Conservation (phyloP, 2,329 filamentous ascomycete species). For the Aspergillus quadricinctus region DNA sequence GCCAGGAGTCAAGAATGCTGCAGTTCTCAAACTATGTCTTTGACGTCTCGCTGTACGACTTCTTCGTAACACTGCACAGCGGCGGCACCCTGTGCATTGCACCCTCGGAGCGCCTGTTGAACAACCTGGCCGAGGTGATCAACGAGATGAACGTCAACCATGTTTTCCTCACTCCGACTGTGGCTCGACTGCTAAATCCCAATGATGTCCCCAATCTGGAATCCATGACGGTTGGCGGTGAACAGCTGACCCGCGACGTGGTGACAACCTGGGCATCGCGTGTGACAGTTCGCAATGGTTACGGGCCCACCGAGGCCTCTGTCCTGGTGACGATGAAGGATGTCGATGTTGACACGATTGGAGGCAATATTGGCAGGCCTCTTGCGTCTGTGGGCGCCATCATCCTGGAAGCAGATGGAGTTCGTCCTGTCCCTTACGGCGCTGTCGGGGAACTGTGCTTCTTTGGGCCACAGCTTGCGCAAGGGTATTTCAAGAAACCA, state of each 20-base stretch:
- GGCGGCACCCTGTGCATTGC: conserved; percentile 6
- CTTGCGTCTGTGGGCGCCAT: conserved; percentile 7
- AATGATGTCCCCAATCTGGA: conserved; percentile 8
- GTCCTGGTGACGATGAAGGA: conserved; percentile 7
- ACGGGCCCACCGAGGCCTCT: conserved; percentile 16
- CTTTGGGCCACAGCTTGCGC: conserved; percentile 10
- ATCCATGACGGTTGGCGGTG: conserved; percentile 7
- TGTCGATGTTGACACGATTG: conserved; percentile 3
- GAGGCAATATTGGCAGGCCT: conserved; percentile 11
- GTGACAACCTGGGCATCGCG: conserved; percentile 7
- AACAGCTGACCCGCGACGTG: conserved; percentile 10
- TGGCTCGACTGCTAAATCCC: conserved; percentile 7
- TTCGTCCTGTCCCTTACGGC: conserved; percentile 9
- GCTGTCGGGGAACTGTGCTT: conserved; percentile 13
- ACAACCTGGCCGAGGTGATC: conserved; percentile 4
- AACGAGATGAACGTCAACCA: conserved; percentile 5
- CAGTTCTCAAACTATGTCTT: conserved; percentile 14
- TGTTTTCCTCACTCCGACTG: conserved; percentile 8
- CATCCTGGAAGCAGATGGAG: conserved; percentile 9
- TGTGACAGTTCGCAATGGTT: conserved; percentile 9
- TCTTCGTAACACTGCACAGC: conserved; percentile 5
- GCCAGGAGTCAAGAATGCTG: conserved; percentile 5
- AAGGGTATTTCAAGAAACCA: conserved; percentile 14
- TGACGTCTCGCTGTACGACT: conserved; percentile 8
- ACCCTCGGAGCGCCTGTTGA: conserved; percentile 1